Base-by-base conservation (phyloP, 306 rosid genomes). In the Amphicarpaea edgeworthii region DNA sequence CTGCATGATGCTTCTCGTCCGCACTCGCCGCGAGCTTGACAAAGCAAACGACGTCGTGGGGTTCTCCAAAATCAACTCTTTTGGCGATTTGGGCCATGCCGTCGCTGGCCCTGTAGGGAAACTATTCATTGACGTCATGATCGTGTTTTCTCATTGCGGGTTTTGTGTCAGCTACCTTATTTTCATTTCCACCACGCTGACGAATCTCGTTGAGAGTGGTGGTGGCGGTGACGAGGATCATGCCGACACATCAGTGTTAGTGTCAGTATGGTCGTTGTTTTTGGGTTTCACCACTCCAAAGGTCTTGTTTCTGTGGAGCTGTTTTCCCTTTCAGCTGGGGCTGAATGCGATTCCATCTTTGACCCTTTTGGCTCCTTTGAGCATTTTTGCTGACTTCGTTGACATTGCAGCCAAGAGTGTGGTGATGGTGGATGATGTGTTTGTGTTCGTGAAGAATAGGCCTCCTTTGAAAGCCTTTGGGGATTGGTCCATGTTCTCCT, bases 311-410 rank as follows among this genome's bases (percentile, higher is more conserved):
- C 76, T 87, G 3, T 90, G 91, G 93, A 81, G 77, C 7, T 90
- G 96, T 34, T 84, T 90, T 4, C 96, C 96, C 0, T 88, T 90
- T 64, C 96, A 90, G 51, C 15, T 90, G 19, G 90, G 91, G 4
- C 62, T 90, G 76, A 90, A 85, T 85, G 82, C 96, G 23, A 82
- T 90, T 60, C 86, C 90, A 3, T 82, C 87, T 9, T 46, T 90
- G 67, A 90, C 96, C 65, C 96, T 80, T 84, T 81, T 90, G 69
- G 91, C 96, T 59, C 96, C 93, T 69, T 58, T 90, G 72, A 88
- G 96, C 57, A 85, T 88, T 17, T 73, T 90, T n/a, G 96, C 96
- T 5, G 91, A 90, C 71, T 85, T 19, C 19, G 82, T 87, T 10
- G 96, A 90, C 54, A 7, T 87, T 2, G 84, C 86, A 12, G 90